phyloP scores from a whole-genome alignment of 2,329 filamentous ascomycete genomes.

The Hypoxylon sp. region DNA sequence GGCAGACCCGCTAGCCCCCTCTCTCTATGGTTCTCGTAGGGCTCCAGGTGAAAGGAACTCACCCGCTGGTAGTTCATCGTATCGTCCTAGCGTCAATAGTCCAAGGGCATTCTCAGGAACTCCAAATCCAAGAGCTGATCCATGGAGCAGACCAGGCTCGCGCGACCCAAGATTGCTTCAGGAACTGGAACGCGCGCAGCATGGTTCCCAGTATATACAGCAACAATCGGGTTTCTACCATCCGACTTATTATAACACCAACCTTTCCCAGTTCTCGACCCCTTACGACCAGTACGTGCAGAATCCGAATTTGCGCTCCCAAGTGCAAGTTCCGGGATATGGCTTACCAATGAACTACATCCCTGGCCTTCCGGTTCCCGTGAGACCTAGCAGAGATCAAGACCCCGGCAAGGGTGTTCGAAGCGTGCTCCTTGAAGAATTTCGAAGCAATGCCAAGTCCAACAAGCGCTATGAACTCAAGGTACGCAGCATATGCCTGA shows the following conservation, averaged over 20 bases:
- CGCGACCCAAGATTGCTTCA: conserved; percentile 55
- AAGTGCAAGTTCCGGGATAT: conserved; percentile 56
- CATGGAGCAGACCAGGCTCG: conserved; percentile 58
- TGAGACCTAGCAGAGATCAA: conserved; percentile 66
- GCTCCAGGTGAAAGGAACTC: conserved; percentile 60
- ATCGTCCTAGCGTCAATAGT: conserved; percentile 53
- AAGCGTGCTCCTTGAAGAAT: conserved; percentile 84
- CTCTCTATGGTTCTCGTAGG: conserved; percentile 53
- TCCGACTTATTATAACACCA: conserved; percentile 55
- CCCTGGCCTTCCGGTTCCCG: conserved; percentile 50
- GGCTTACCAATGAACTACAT: conserved; percentile 51
- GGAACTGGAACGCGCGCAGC: conserved; percentile 57
- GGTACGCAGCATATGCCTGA: conserved; percentile 57
- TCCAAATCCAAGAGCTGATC: conserved; percentile 53
- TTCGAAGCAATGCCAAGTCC: conserved; percentile 80
- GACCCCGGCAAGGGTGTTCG: conserved; percentile 74
- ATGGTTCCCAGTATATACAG: conserved; percentile 34
- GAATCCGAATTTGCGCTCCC: conserved; percentile 56
- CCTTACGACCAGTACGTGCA: conserved; percentile 58
- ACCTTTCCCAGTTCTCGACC: conserved; percentile 57
- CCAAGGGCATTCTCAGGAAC: conserved; percentile 52
- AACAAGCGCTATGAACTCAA: conserved; percentile 85
- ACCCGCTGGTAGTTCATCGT: conserved; percentile 53
- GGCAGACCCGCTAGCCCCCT: conserved; percentile 51
- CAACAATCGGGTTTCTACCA: conserved; percentile 56